Base-by-base conservation (phyloP, 2,329 filamentous ascomycete genomes). In the Phoma sp. region DNA sequence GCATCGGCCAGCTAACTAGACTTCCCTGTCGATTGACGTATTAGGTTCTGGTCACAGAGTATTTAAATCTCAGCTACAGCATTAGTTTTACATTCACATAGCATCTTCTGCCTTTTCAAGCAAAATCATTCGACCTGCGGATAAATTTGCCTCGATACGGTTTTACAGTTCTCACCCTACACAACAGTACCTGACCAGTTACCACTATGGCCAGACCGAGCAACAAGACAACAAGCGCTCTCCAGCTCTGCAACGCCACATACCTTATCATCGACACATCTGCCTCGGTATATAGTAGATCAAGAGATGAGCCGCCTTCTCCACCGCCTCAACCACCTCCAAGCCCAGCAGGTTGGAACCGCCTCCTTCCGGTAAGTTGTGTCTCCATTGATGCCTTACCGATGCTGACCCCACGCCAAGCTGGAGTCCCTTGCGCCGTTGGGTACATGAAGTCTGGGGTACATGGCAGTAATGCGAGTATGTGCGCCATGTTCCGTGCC, bases 261-360 rank as follows among this genome's bases (percentile, higher is more conserved):
- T n/a, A 14, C 21, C 34, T 49, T 34, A 18, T 21, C 21, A 46
- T 54, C 25, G 46, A 45, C 23, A 49, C 29, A 32, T 52, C 17
- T 47, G 34, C 30, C 10, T 20, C 47, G 28, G 10, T 32, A 10
- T 25, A 30, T n/a, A 17, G 50, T 42, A 23, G 50, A 20, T 57
- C 58, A 28, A 69, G 71, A 60, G 71, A 72, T 18, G 74, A 77
- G 32, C 72, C 74, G 9, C 74, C 74, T 25, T 75, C 74, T 23
- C 74, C 74, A 23, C 74, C 74, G 21, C 73, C 74, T 26, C 73
- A 75, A 53, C 74, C 74, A 12, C 74, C 74, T 36, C 73, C 74
- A 65, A 77, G 74, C 36, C 74, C 74, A 37, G 60, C 62, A 33
- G 61, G 65, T 34, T 74, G 72, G 72, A 60, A 51, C 26, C 64